These are phyloP conservation scores for Aspergillus sp. DNA, from an alignment of 2,329 filamentous ascomycete species.

Conservation along the genomic window DNA sequence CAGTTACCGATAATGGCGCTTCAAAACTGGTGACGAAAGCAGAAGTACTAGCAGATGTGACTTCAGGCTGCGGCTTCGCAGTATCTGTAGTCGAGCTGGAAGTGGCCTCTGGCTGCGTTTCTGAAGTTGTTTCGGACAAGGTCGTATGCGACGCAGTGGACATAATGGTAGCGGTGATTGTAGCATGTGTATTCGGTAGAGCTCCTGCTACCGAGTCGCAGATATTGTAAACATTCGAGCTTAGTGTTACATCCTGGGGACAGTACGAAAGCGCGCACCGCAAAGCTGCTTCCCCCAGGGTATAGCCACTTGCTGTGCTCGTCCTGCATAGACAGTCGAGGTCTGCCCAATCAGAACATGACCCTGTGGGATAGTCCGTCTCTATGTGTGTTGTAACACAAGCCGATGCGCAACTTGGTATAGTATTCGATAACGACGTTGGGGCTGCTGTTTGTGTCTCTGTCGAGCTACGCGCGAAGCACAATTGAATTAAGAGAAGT, in stretches of 20 bases:
- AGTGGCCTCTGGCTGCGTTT: background rate
- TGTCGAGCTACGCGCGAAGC: slow-evolving; percentile 16
- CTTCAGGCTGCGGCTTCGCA: slow-evolving; percentile 1
- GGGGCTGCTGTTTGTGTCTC: slow-evolving; percentile 13
- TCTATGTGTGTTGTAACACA: slow-evolving; percentile 62
- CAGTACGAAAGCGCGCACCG: slow-evolving; percentile 63
- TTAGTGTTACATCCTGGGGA: slow-evolving; percentile 38
- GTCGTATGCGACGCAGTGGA: slow-evolving; percentile 8
- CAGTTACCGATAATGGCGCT: slow-evolving; percentile 11
- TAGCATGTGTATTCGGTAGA: slow-evolving; percentile 28
- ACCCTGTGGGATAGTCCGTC: slow-evolving; percentile 51
- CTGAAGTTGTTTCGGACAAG: background rate
- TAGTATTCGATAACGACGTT: slow-evolving; percentile 32
- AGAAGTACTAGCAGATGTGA: slow-evolving; percentile 3
- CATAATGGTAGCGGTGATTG: slow-evolving; percentile 32
- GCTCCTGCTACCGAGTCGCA: slow-evolving; percentile 44
- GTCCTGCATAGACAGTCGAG: slow-evolving; percentile 62
- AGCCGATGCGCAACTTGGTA: slow-evolving; percentile 56
- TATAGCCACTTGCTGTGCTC: slow-evolving; percentile 58
- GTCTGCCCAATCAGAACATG: slow-evolving; percentile 49
- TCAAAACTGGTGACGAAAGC: slow-evolving; percentile 11
- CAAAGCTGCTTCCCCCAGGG: slow-evolving; percentile 66
- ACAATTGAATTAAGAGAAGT: slow-evolving; percentile 16
- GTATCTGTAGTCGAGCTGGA: background rate
- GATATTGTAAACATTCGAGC: slow-evolving; percentile 50